Percentiles rank a stretch among this genome's conserved stretches.
Evolutionary conservation across 1,139 yeast genomes (phyloP).

Genomic region (Saccharomycopsis hybrid): DNA sequence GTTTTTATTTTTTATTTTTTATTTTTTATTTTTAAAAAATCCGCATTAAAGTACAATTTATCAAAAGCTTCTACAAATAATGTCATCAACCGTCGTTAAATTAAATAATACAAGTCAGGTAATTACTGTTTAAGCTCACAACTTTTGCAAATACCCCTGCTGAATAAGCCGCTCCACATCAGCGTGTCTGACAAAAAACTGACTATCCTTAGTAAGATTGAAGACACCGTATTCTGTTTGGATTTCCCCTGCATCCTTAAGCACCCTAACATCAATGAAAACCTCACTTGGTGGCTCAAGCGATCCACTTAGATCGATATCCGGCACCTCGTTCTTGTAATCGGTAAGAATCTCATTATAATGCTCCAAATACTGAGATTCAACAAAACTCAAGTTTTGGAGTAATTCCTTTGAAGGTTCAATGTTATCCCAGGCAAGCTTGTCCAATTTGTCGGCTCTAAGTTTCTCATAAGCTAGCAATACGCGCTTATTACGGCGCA

Average conservation of each 20-base stretch:
- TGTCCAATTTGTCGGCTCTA: conserved; percentile 62
- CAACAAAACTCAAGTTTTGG: conserved; percentile 65
- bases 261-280: conserved; percentile 86
- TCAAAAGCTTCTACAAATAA: too few species aligned
- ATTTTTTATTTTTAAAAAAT: too few species aligned
- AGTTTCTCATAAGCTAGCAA: conserved; percentile 73
- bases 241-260: conserved; percentile 93
- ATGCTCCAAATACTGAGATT: conserved; percentile 68
- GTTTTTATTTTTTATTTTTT: too few species aligned
- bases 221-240: conserved; percentile 97
- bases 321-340: conserved; percentile 73
- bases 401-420: conserved; percentile 31
- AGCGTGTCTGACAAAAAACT: conserved; percentile 86
- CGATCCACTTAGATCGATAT: conserved; percentile 83
- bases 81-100: too few species aligned
- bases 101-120: too few species aligned
- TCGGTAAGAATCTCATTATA: conserved; percentile 69
- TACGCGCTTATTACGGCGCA: conserved; percentile 86
- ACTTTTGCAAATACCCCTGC: conserved; percentile 84
- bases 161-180: conserved; percentile 92
- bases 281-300: conserved; percentile 86
- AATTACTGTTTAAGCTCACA: conserved; percentile 28
- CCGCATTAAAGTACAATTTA: too few species aligned
- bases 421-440: conserved; percentile 58
- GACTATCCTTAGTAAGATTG: conserved; percentile 90